These are phyloP conservation scores for Echium plantagineum DNA, from an alignment of 257 asterid species.

Conservation along the genomic window DNA sequence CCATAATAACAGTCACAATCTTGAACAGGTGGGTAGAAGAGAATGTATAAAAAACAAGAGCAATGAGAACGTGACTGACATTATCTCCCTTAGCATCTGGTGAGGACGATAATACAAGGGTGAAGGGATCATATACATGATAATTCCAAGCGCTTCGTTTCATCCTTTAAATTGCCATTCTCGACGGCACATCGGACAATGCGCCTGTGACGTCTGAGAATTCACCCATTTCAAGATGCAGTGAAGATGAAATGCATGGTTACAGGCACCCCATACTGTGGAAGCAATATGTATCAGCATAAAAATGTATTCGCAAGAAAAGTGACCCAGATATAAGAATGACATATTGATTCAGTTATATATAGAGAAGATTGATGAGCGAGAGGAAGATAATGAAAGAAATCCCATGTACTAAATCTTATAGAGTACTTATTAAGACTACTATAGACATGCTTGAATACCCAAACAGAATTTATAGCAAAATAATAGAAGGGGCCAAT, in stretches of 20 bases:
- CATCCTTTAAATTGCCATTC: constrained; percentile 89
- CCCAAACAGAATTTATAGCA: background rate
- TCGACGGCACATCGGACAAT: constrained; percentile 88
- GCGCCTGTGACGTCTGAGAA: constrained; percentile 79
- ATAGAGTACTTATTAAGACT: background rate
- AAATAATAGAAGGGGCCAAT: background rate
- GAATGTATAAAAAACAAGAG: too few species aligned
- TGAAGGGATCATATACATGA: background rate
- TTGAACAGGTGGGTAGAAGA: background rate
- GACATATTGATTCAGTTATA: background rate
- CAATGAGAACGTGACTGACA: background rate
- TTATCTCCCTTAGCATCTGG: background rate
- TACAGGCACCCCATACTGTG: constrained; percentile 85
- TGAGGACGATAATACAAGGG: background rate
- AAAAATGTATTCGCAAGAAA: background rate
- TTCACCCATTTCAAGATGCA: constrained; percentile 93
- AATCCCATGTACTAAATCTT: background rate
- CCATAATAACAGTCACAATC: background rate
- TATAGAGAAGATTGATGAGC: too few species aligned
- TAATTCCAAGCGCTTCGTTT: background rate
- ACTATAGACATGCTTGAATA: background rate
- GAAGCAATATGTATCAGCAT: background rate
- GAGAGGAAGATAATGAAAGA: background rate
- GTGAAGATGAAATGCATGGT: constrained; percentile 91
- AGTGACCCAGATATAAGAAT: background rate